Evolutionary conservation across 768 basidiomycete genomes (phyloP).

Genomic region (Hemileccinum impolitum): DNA sequence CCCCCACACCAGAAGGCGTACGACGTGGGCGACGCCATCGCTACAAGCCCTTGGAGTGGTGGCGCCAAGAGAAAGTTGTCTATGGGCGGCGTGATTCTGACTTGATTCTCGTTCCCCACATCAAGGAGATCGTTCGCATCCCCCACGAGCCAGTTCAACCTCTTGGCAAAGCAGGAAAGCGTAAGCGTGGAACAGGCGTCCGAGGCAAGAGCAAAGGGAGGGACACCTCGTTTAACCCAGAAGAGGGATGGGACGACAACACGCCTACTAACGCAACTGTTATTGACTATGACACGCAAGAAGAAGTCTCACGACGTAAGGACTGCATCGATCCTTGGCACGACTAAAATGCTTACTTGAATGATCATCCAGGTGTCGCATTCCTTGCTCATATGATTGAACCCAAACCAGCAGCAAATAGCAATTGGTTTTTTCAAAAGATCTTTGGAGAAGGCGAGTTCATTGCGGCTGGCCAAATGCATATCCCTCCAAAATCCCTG

Average conservation of each 20-base stretch:
- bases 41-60: constrained; percentile 79
- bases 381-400: constrained; percentile 69
- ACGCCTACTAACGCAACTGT: constrained; percentile 68
- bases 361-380: constrained; percentile 60
- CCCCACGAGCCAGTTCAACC: constrained; percentile 50
- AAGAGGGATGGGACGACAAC: constrained; percentile 84
- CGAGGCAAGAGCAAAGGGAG: constrained; percentile 37
- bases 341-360: constrained; percentile 1
- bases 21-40: constrained; percentile 70
- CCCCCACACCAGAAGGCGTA: constrained; percentile 42
- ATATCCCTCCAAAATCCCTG: constrained; percentile 71
- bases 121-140: constrained; percentile 60
- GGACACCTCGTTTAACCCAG: constrained; percentile 41
- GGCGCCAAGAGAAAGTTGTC: constrained; percentile 89
- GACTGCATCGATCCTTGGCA: constrained; percentile 11
- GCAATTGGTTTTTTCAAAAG: constrained; percentile 84
- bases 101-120: constrained; percentile 54
- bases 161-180: constrained; percentile 40
- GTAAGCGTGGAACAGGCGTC: constrained; percentile 27
- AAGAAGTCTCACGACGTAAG: constrained; percentile 72
- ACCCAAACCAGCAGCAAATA: constrained; percentile 56
- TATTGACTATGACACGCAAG: constrained; percentile 56
- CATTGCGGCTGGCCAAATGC: constrained; percentile 85
- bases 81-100: constrained; percentile 64
- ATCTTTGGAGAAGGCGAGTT: constrained; percentile 89